phyloP scores from a whole-genome alignment of 2,329 filamentous ascomycete species.

The Niveomyces coronatus region DNA sequence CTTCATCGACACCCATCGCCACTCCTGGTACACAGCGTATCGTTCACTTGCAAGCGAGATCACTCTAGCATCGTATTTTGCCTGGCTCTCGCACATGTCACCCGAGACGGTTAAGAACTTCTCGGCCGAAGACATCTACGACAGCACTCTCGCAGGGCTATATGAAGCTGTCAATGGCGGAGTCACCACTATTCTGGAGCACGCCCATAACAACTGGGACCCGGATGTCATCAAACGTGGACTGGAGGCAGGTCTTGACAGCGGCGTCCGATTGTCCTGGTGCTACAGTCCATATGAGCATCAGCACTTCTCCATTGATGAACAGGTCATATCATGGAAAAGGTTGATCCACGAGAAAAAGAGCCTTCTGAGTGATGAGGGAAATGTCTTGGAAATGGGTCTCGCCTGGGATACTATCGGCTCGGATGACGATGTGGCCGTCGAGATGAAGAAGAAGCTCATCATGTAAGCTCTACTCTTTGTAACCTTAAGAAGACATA shows the following conservation, averaged over 20 bases:
- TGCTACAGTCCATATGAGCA: too few relatives aligned
- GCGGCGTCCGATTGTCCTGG: conserved; percentile 38
- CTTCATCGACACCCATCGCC: conserved; percentile 47
- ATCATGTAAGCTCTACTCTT: too few relatives aligned
- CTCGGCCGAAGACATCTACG: conserved; percentile 3
- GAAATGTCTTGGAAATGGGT: too few relatives aligned
- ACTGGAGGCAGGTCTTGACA: conserved; percentile 35
- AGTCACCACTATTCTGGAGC: conserved; percentile 6
- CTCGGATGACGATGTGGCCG: too few relatives aligned
- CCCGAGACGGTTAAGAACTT: conserved; percentile 21
- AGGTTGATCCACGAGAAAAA: too few relatives aligned
- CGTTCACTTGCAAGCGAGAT: conserved; percentile 43
- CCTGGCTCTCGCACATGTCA: conserved; percentile 12
- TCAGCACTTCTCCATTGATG: too few relatives aligned
- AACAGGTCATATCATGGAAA: too few relatives aligned
- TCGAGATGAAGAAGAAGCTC: too few relatives aligned
- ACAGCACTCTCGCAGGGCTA: conserved; percentile 2
- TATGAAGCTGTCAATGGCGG: conserved; percentile 3
- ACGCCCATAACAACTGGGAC: conserved; percentile 6
- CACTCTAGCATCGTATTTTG: conserved; percentile 37
- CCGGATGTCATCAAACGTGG: conserved; percentile 28
- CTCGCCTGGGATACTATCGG: too few relatives aligned
- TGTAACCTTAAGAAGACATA: too few relatives aligned
- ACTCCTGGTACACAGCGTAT: conserved; percentile 45
- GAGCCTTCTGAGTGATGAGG: too few relatives aligned